Evolutionary conservation across 257 asterid species (phyloP).

Genomic region (Solanum etuberosum): DNA sequence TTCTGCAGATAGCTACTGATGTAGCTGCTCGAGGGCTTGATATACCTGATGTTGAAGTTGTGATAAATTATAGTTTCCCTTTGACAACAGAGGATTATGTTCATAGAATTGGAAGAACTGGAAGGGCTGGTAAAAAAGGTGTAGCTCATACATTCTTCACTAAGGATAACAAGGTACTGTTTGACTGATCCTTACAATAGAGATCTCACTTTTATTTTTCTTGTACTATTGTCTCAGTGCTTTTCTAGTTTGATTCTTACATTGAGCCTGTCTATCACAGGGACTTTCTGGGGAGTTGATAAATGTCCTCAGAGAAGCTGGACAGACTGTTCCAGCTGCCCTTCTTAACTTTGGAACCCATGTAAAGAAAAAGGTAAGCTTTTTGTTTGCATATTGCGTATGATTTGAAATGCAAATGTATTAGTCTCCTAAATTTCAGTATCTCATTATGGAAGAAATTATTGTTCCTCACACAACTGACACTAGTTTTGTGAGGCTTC

Average conservation of each 20-base stretch:
- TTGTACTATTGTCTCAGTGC: neutral
- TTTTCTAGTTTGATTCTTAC: neutral
- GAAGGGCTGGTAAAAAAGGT: constrained; percentile 98
- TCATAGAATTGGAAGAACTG: constrained; percentile 97
- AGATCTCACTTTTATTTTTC: neutral
- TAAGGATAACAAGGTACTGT: constrained; percentile 76
- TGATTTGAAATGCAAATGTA: neutral
- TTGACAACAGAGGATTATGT: constrained; percentile 95
- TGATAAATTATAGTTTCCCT: constrained; percentile 93
- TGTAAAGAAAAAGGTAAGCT: constrained; percentile 81
- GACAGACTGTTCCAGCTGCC: constrained; percentile 73
- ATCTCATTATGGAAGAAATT: neutral
- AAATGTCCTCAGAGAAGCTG: constrained; percentile 91
- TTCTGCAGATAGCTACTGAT: constrained; percentile 89
- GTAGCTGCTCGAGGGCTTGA: constrained; percentile 98
- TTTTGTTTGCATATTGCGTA: neutral
- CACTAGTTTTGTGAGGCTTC: no score
- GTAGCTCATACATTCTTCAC: constrained; percentile 99
- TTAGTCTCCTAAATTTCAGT: neutral
- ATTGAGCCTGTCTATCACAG: constrained; percentile 18
- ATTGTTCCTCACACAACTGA: neutral
- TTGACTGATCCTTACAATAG: neutral
- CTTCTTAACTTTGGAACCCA: constrained; percentile 93
- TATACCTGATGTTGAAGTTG: constrained; percentile 95
- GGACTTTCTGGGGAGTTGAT: constrained; percentile 88